Conservation (phyloP, 2,329 filamentous ascomycete species). For the Neonectria ditissima region DNA sequence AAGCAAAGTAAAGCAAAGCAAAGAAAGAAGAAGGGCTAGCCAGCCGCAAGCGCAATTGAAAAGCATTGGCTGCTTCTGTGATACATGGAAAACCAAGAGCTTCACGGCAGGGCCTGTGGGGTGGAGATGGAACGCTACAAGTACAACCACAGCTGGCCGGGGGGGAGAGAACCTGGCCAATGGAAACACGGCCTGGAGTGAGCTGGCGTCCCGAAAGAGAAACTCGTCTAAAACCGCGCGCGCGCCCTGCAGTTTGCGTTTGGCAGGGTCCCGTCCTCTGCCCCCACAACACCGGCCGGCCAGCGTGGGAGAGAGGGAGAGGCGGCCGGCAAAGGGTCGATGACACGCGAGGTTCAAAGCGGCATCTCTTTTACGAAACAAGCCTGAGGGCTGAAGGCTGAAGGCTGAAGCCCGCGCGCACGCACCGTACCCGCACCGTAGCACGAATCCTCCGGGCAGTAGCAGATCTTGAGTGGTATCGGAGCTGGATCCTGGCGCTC, state of each 20-base stretch:
- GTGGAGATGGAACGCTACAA: slow-evolving; percentile 1
- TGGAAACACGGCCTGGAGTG: slow-evolving; percentile 24
- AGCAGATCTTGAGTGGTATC: slow-evolving; percentile 36
- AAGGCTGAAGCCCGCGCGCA: too few relatives aligned
- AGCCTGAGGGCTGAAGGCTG: too few relatives aligned
- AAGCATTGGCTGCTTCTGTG: neutral
- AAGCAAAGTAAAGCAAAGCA: too few relatives aligned
- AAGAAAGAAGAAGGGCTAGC: too few relatives aligned
- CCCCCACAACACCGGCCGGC: slow-evolving; percentile 29
- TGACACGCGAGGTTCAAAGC: neutral
- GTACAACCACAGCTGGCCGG: slow-evolving; percentile 4
- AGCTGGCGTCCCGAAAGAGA: slow-evolving; percentile 39
- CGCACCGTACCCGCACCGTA: neutral
- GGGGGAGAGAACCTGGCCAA: slow-evolving; percentile 35
- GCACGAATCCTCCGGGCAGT: neutral
- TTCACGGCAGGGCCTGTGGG: neutral
- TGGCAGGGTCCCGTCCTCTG: slow-evolving; percentile 21
- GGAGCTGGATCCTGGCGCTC: slow-evolving; percentile 26
- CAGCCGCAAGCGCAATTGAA: neutral
- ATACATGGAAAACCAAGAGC: neutral
- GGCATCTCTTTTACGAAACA: neutral
- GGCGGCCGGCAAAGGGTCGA: neutral
- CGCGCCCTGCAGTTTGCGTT: slow-evolving; percentile 39
- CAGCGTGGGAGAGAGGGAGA: neutral
- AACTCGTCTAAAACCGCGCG: slow-evolving; percentile 44